Evolutionary conservation across 176 grass and related monocot species (phyloP), one percentile per base, ranked within the genome.

Genomic region (Oryza coarctata): DNA sequence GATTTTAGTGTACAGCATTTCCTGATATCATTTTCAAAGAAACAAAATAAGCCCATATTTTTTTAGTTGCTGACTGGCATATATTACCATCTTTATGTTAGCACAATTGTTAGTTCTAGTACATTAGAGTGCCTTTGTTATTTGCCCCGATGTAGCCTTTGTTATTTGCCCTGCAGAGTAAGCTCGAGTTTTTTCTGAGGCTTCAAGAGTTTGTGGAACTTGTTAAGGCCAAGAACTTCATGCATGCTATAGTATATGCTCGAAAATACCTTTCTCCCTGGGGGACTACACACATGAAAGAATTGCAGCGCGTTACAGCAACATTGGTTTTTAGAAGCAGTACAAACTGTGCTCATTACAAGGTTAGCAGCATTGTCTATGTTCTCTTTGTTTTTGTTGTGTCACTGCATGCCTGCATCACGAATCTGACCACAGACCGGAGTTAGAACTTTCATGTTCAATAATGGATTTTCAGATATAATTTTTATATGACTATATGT

Each of bases 171-270:
- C 80, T 93, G 65, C 96, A 99, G 97, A 96, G 97, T 91, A 99
- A 92, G 80, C 88, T 99, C 9, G 97, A 99, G 89, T 96, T 99
- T 77, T 83, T 89, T 45, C 68, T 99, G 65, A 93, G 97, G 83
- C 91, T 96, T 90, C 97, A 99, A 76, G 97, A 99, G 66, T 99
- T 99, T 78, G 92, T 99, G 80, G 97, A 99, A 69, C 88, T 99
- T 50, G 87, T 94, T 66, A 94, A 89, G 92, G 85, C 80, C 49
- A 89, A 88, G 64, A 87, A 96, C 77, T 90, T 63, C 61, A 84
- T 94, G 68, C 85, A 82, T 69, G 97, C 93, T 65, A 94, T 99
- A 82, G 63, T 73, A 36, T 96, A 99, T 90, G 97, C 93, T 68
- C 88, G 89, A 63, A 99, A 94, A 82, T 92, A 94, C 87, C 93